Evolutionary conservation across 2,329 filamentous ascomycete species (phyloP).

Genomic region (Trichoderma koningiopsis): DNA sequence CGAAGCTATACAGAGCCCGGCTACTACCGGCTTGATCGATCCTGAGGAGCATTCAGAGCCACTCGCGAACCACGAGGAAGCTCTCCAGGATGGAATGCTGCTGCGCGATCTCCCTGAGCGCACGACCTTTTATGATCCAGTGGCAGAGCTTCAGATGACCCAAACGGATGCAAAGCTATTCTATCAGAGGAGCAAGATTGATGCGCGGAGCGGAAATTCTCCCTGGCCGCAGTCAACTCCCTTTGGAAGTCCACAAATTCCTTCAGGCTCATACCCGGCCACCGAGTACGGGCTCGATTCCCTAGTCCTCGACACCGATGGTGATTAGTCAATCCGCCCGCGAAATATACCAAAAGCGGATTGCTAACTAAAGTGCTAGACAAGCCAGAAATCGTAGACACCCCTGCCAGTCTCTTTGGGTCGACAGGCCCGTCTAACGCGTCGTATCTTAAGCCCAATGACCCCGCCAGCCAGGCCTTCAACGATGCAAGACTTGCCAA

Average conservation of each 20-base stretch:
- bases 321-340: constrained; percentile 29
- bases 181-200: constrained; percentile 84
- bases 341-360: not conserved
- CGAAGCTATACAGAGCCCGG: constrained; percentile 32
- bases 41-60: constrained; percentile 31
- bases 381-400: constrained; percentile 24
- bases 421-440: constrained; percentile 3
- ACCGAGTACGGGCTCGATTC: constrained; percentile 44
- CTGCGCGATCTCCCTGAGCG: constrained; percentile 63
- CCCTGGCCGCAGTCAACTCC: constrained; percentile 48
- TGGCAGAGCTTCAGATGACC: constrained; percentile 90
- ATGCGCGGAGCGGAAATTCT: constrained; percentile 45
- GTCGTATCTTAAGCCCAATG: not conserved
- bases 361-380: constrained; percentile 26
- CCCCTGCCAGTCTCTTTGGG: not conserved
- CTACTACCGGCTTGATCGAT: constrained; percentile 31
- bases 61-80: constrained; percentile 32
- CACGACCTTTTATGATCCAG: constrained; percentile 90
- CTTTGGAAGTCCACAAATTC: constrained; percentile 50
- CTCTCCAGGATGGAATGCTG: constrained; percentile 59
- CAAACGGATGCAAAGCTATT: constrained; percentile 94
- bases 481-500: constrained; percentile 44
- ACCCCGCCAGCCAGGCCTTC: constrained; percentile 45
- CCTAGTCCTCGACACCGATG: constrained; percentile 37
- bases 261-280: constrained; percentile 39